phyloP scores from a whole-genome alignment of 2,329 filamentous ascomycete species.

The Lasiodiplodia sp. region DNA sequence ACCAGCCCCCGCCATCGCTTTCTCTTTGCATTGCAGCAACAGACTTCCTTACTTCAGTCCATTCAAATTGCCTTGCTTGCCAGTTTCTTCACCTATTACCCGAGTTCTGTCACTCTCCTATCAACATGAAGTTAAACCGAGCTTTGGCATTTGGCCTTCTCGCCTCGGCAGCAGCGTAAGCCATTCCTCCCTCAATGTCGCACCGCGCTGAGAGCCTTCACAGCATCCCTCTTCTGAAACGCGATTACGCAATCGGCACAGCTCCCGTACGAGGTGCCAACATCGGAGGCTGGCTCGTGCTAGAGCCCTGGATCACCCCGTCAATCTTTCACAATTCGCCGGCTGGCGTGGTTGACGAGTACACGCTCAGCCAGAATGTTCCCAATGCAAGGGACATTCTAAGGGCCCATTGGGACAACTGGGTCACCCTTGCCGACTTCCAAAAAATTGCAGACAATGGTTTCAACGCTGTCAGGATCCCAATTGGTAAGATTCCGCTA shows the following conservation, averaged over 20 bases:
- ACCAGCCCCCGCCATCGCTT: not conserved
- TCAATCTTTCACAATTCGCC: constrained; percentile 57
- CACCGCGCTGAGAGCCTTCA: not conserved
- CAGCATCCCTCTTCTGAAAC: constrained; percentile 16
- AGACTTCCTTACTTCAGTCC: not conserved
- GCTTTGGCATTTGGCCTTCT: constrained; percentile 9
- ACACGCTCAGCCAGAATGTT: constrained; percentile 57
- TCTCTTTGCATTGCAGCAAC: not conserved
- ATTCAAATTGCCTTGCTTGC: not conserved
- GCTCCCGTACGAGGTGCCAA: constrained; percentile 57
- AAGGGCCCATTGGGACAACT: constrained; percentile 60
- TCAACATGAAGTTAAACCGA: constrained; percentile 20
- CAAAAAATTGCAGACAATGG: constrained; percentile 63
- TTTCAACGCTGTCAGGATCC: constrained; percentile 66
- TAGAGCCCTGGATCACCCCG: constrained; percentile 65
- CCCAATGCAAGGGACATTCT: constrained; percentile 53
- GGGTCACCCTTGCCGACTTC: constrained; percentile 60
- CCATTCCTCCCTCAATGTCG: not conserved
- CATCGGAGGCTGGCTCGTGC: constrained; percentile 59
- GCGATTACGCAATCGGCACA: constrained; percentile 22
- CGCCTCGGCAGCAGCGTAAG: constrained; percentile 18
- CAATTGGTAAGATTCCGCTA: constrained; percentile 48
- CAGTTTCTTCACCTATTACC: not conserved
- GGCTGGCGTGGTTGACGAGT: constrained; percentile 56
- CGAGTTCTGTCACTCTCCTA: not conserved